These are phyloP conservation scores for Hamamelis virginiana DNA, from an alignment of 164 flowering plant genomes.

Conservation along the genomic window DNA sequence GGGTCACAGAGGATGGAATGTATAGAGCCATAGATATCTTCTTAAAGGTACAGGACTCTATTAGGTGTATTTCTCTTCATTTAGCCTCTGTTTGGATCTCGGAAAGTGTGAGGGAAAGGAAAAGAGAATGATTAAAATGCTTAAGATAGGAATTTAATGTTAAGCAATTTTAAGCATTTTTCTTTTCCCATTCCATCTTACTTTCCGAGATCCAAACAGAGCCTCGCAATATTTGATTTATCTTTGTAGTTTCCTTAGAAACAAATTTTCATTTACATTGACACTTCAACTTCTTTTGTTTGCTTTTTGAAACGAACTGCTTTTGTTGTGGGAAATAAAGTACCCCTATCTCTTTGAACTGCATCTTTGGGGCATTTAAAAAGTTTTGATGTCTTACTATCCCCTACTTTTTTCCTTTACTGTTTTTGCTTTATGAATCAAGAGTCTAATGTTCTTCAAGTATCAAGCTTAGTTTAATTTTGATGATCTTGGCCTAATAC, in stretches of 20 bases:
- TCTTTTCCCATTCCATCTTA: too few relatives aligned
- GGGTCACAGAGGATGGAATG: conserved; percentile 83
- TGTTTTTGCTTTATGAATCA: not conserved
- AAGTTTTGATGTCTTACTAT: not conserved
- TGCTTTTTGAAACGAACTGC: not conserved
- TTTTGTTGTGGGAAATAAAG: not conserved
- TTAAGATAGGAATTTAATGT: too few relatives aligned
- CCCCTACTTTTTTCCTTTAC: not conserved
- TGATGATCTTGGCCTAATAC: not conserved
- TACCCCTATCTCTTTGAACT: not conserved
- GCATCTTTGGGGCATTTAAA: not conserved
- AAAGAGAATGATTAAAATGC: too few relatives aligned
- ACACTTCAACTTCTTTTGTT: not conserved
- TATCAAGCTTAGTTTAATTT: not conserved
- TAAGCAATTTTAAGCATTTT: too few relatives aligned
- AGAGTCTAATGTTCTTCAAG: too few relatives aligned
- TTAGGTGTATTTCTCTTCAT: not conserved
- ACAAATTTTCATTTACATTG: not conserved
- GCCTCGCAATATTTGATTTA: not conserved
- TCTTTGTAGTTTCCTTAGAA: too few relatives aligned
- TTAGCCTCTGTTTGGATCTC: too few relatives aligned
- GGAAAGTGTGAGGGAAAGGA: too few relatives aligned
- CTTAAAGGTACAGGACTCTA: conserved; percentile 68
- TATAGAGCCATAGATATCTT: conserved; percentile 93
- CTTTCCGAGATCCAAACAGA: too few relatives aligned